Evolutionary conservation across 768 basidiomycete species (phyloP).

Genomic region (Phylloporus scabripes): DNA sequence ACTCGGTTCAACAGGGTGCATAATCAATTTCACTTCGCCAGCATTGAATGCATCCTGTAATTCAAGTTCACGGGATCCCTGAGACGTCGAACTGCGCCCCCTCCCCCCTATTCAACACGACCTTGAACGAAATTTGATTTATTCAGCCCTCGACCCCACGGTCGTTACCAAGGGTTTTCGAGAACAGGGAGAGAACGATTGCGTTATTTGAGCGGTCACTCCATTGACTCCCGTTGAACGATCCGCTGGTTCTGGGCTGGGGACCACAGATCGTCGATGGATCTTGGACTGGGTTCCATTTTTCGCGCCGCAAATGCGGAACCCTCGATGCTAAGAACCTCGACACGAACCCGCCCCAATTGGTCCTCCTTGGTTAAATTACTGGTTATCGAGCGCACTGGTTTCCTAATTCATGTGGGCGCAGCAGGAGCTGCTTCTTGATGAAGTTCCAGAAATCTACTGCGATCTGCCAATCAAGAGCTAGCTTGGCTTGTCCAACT

Average conservation of each 20-base stretch:
- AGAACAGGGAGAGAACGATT: constrained; percentile 44
- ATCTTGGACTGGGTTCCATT: constrained; percentile 53
- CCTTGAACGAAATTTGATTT: constrained; percentile 17
- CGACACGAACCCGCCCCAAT: constrained; percentile 40
- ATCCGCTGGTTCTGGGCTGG: constrained; percentile 60
- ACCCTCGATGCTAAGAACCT: constrained; percentile 39
- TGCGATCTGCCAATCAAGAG: constrained; percentile 46
- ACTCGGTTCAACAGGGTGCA: constrained; percentile 1
- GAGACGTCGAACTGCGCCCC: constrained; percentile 26
- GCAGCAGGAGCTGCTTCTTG: constrained; percentile 46
- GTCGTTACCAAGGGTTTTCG: constrained; percentile 46
- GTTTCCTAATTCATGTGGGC: constrained; percentile 57
- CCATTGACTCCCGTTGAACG: constrained; percentile 51
- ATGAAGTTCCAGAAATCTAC: constrained; percentile 46
- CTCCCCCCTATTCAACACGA: constrained; percentile 6
- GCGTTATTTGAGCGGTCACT: constrained; percentile 43
- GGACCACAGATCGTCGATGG: constrained; percentile 47
- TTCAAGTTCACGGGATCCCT: constrained; percentile 32
- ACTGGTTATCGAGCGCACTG: constrained; percentile 42
- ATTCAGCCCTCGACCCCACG: constrained; percentile 44
- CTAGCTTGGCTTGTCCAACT: constrained; percentile 32
- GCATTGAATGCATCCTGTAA: constrained; percentile 12
- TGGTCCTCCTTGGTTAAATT: constrained; percentile 42
- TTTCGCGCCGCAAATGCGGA: constrained; percentile 41
- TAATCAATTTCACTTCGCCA: constrained; percentile 1